These are phyloP conservation scores for Tephrocybe rancida DNA, from an alignment of 768 basidiomycete species.

Conservation along the genomic window DNA sequence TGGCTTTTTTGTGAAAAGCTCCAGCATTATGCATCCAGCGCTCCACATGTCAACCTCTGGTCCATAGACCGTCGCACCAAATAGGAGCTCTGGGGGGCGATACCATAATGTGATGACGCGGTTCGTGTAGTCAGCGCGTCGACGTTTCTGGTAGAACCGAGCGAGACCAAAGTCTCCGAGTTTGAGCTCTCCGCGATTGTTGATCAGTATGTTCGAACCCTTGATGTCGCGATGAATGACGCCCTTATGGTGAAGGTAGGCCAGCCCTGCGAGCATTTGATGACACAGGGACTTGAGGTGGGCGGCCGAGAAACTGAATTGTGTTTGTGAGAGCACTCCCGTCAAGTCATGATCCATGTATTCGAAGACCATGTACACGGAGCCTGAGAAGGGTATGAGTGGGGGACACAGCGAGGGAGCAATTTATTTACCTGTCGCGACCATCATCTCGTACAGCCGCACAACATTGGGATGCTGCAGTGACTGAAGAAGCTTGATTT, in stretches of 20 bases:
- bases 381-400: constrained; percentile 51
- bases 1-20: constrained; percentile 92
- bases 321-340: constrained; percentile 88
- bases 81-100: constrained; percentile 90
- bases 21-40: constrained; percentile 99
- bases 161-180: constrained; percentile 97
- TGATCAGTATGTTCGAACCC: constrained; percentile 96
- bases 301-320: constrained; percentile 81
- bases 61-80: constrained; percentile 95
- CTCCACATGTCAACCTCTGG: constrained; percentile 99
- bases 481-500: constrained; percentile 96
- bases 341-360: constrained; percentile 99
- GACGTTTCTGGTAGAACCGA: constrained; percentile 91
- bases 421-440: constrained; percentile 76
- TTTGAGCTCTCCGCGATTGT: constrained; percentile 90
- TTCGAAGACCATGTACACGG: constrained; percentile 99
- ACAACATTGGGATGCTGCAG: constrained; percentile 90
- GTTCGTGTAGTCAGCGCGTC: constrained; percentile 96
- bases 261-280: constrained; percentile 94
- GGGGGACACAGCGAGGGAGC: not conserved
- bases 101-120: constrained; percentile 99
- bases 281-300: constrained; percentile 94
- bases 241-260: constrained; percentile 93
- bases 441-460: constrained; percentile 96
- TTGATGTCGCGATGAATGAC: constrained; percentile 99